These are phyloP conservation scores for Amesomyces nigricolor DNA, from an alignment of 2,329 filamentous ascomycete species.

Conservation along the genomic window DNA sequence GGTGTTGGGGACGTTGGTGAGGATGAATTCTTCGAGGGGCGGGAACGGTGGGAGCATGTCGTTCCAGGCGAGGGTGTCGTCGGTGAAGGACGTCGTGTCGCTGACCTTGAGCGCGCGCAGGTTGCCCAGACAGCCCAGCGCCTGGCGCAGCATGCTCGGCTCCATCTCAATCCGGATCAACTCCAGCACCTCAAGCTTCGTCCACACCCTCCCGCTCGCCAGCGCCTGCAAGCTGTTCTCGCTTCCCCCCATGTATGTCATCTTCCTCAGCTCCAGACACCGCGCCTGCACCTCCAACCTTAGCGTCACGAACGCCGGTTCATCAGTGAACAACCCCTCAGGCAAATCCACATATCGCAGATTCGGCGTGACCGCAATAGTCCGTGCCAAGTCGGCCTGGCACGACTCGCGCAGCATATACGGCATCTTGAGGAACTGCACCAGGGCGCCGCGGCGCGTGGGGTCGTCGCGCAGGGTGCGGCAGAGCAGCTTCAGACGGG, in stretches of 20 bases:
- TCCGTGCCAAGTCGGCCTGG: constrained; percentile 77
- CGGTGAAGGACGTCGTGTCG: constrained; percentile 63
- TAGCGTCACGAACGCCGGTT: constrained; percentile 66
- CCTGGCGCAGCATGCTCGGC: constrained; percentile 62
- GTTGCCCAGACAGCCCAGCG: constrained; percentile 59
- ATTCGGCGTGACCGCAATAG: constrained; percentile 78
- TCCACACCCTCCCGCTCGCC: constrained; percentile 60
- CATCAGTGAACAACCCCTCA: constrained; percentile 79
- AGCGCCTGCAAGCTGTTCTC: constrained; percentile 72
- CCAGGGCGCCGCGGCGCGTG: constrained; percentile 59
- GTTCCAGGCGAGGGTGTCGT: constrained; percentile 66
- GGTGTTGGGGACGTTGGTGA: constrained; percentile 66
- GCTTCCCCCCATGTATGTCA: constrained; percentile 76
- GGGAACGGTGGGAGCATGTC: constrained; percentile 68
- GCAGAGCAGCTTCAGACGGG: constrained; percentile 71
- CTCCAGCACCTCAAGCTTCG: constrained; percentile 66
- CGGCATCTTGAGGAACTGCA: constrained; percentile 78
- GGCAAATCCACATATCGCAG: constrained; percentile 87
- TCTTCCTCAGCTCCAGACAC: constrained; percentile 80
- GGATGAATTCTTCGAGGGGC: constrained; percentile 63
- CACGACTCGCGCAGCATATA: constrained; percentile 92
- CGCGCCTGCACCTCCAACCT: constrained; percentile 78
- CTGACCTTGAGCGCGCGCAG: constrained; percentile 71
- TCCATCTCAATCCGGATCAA: constrained; percentile 64
- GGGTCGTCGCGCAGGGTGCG: constrained; percentile 76